These are phyloP conservation scores for Chaetoceros tenuissimus DNA, from an alignment of 108 stramenopile genomes.

Conservation along the genomic window DNA sequence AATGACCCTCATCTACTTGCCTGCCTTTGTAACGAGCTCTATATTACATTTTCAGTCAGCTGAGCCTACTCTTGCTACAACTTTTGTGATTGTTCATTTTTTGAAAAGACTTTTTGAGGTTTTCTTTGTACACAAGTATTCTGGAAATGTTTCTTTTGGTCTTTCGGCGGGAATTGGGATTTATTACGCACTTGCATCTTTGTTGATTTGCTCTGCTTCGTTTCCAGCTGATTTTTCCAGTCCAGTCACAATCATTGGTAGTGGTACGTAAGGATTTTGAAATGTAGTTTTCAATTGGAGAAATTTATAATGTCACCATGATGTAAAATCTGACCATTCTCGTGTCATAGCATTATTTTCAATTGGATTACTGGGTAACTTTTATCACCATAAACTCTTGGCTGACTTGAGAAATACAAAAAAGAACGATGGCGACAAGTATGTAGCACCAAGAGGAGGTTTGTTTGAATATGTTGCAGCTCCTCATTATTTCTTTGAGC, in stretches of 20 bases:
- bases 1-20: background rate
- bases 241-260: background rate
- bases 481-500: conserved; percentile 64
- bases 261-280: background rate
- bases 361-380: conserved; percentile 45
- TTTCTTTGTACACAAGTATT: conserved; percentile 49
- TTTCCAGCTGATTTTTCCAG: conserved; percentile 1
- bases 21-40: background rate
- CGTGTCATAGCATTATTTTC: conserved; percentile 23
- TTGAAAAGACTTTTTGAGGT: conserved; percentile 48
- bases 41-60: background rate
- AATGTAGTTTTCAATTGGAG: no score
- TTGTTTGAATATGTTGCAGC: conserved; percentile 44
- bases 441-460: conserved; percentile 49
- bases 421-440: conserved; percentile 9
- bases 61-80: conserved; percentile 10
- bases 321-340: no score
- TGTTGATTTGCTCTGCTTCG: conserved; percentile 23
- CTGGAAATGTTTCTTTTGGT: conserved; percentile 25
- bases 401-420: conserved; percentile 24
- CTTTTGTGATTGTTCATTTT: conserved; percentile 41
- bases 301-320: no score
- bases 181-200: conserved; percentile 28
- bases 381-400: conserved; percentile 59
- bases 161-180: conserved; percentile 26